A percentile compares a stretch with the other conserved stretches of the same genome.
Evolutionary conservation across 2,329 filamentous ascomycete genomes (phyloP).

Genomic region (Trichophyton rubrum): DNA sequence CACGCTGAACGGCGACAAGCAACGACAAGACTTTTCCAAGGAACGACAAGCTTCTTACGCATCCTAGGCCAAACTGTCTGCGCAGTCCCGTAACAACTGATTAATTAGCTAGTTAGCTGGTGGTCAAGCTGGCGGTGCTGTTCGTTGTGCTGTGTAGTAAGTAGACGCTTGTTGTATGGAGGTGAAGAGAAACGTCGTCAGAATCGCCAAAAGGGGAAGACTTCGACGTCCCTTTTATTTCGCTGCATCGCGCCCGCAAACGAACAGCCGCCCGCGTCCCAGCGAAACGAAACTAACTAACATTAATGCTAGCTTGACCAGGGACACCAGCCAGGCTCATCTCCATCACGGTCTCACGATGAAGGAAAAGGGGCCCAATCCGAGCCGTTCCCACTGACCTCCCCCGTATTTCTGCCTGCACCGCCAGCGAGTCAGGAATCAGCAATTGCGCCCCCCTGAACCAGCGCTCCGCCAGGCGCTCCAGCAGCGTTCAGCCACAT

Average conservation of each 20-base stretch:
- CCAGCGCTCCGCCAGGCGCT: background rate
- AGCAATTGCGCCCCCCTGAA: background rate
- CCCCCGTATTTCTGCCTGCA: background rate
- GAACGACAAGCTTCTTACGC: constrained; percentile 1
- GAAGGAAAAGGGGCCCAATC: background rate
- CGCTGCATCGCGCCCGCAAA: background rate
- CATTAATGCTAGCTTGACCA: too few species aligned
- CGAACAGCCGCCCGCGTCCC: background rate
- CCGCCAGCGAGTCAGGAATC: background rate
- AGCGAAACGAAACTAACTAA: too few species aligned
- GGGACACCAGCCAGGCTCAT: background rate
- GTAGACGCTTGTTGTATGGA: too few species aligned
- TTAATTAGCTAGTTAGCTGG: too few species aligned
- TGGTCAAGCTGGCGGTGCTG: too few species aligned
- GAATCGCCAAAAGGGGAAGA: background rate
- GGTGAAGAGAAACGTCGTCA: background rate
- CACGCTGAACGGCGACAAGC: background rate
- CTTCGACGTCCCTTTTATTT: background rate
- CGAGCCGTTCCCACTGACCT: background rate
- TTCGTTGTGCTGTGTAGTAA: too few species aligned
- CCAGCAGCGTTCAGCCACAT: background rate
- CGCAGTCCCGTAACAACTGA: too few species aligned
- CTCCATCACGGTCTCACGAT: background rate
- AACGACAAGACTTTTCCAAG: background rate
- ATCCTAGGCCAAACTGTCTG: background rate